These are phyloP conservation scores for Castanea sativa DNA, from an alignment of 306 rosid genomes.

Conservation along the genomic window DNA sequence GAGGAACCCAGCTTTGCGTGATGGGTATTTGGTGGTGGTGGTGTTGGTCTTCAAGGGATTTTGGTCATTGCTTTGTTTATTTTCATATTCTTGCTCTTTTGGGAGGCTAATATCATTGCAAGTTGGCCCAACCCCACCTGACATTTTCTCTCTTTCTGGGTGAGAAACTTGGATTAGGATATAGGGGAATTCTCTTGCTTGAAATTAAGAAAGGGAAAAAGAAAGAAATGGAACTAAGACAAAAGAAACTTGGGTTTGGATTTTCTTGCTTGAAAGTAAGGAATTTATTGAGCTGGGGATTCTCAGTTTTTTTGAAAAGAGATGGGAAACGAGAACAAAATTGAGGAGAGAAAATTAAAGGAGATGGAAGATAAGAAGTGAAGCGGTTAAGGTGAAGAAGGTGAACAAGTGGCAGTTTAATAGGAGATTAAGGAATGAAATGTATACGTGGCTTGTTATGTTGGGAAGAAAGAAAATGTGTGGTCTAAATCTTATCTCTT, in stretches of 20 bases:
- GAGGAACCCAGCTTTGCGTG: conserved; percentile 30
- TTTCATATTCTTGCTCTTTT: conserved; percentile 27
- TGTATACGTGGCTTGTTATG: conserved; percentile 17
- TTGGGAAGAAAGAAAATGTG: neutral
- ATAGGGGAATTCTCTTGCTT: no score
- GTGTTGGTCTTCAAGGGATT: conserved; percentile 8
- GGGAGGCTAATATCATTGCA: conserved; percentile 40
- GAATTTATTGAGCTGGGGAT: no score
- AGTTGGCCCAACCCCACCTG: conserved; percentile 51
- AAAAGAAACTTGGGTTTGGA: neutral
- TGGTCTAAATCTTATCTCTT: conserved; percentile 5
- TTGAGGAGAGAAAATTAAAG: neutral
- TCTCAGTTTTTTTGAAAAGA: no score
- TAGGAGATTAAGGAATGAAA: neutral
- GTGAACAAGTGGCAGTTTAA: conserved; percentile 27
- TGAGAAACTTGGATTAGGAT: neutral
- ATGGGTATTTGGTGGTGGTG: neutral
- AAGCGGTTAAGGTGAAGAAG: conserved; percentile 20
- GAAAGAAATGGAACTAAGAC: no score
- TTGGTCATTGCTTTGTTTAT: conserved; percentile 20
- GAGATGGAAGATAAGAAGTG: neutral
- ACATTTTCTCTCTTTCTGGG: conserved; percentile 17
- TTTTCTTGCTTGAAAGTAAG: neutral
- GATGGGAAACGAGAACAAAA: no score
- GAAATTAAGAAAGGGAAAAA: no score